Percentiles rank a stretch among this genome's conserved stretches.
phyloP scores from a whole-genome alignment of 192 early-diverging fungal genomes.

The Chytriomyces sp. region DNA sequence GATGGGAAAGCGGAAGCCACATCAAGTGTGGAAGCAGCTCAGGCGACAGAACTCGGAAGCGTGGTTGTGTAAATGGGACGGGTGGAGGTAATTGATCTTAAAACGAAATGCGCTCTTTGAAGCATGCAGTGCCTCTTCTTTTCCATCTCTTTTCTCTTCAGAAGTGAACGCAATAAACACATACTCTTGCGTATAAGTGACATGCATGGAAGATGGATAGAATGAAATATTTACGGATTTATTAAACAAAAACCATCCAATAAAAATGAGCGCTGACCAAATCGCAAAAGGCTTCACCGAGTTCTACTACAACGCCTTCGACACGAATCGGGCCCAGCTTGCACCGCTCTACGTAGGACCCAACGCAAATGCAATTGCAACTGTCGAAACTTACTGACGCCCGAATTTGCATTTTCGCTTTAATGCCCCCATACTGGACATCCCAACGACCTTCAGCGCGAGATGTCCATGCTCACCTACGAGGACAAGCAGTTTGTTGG shows the following conservation, averaged over 20 bases:
- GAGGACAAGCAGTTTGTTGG: slow-evolving; percentile 76
- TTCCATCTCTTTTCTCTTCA: not conserved
- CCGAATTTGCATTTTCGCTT: slow-evolving; percentile 21
- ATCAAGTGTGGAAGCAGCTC: not conserved
- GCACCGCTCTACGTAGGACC: slow-evolving; percentile 78
- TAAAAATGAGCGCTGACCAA: slow-evolving; percentile 19
- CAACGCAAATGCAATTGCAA: not conserved
- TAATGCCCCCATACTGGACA: not conserved
- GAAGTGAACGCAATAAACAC: not conserved
- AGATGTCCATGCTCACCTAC: slow-evolving; percentile 83
- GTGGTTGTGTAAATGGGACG: too few species aligned
- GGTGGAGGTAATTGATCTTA: too few species aligned
- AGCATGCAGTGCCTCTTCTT: not conserved
- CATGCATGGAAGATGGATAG: not conserved
- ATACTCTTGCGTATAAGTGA: not conserved
- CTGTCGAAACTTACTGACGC: not conserved
- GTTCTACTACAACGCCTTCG: slow-evolving; percentile 90
- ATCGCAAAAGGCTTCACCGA: slow-evolving; percentile 77
- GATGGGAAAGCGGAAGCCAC: not conserved
- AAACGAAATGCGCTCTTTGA: not conserved
- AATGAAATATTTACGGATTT: not conserved
- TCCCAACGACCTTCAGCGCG: slow-evolving; percentile 59
- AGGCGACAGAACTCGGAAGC: not conserved
- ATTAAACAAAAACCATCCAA: not conserved
- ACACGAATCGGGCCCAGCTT: slow-evolving; percentile 68